These are phyloP conservation scores for Fusarium floridanum DNA, from an alignment of 2,329 filamentous ascomycete species.

Conservation along the genomic window DNA sequence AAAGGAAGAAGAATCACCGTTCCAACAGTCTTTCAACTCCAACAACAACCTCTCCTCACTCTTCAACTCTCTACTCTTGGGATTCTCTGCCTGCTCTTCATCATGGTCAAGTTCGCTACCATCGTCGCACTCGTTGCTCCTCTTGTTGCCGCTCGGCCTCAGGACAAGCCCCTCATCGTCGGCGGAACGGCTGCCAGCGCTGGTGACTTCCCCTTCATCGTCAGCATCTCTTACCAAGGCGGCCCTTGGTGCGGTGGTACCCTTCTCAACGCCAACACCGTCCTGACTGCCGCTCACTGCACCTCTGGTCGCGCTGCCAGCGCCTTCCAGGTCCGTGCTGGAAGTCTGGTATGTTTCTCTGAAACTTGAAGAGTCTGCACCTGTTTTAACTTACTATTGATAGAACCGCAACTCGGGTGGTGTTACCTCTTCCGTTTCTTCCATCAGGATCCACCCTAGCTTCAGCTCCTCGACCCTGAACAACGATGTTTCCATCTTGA, in stretches of 20 bases:
- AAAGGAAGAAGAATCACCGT: not conserved
- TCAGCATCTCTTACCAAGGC: slow-evolving; percentile 33
- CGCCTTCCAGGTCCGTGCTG: slow-evolving; percentile 45
- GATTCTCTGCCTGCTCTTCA: not conserved
- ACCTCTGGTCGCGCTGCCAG: slow-evolving; percentile 30
- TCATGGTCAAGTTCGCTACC: slow-evolving; percentile 30
- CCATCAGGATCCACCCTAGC: slow-evolving; percentile 41
- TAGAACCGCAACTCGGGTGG: slow-evolving; percentile 46
- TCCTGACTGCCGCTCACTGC: slow-evolving; percentile 51
- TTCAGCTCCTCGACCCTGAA: slow-evolving; percentile 34
- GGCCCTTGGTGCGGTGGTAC: slow-evolving; percentile 48
- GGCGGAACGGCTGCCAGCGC: slow-evolving; percentile 40
- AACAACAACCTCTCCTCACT: slow-evolving; percentile 15
- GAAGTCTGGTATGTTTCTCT: slow-evolving; percentile 36
- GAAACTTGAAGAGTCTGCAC: not conserved
- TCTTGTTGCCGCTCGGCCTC: slow-evolving; percentile 28
- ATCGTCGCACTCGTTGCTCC: slow-evolving; percentile 23
- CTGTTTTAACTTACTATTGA: not conserved
- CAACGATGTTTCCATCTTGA: slow-evolving; percentile 50
- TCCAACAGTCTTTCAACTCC: not conserved
- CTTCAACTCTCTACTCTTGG: not conserved
- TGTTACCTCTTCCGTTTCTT: slow-evolving; percentile 40
- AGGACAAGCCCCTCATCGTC: slow-evolving; percentile 38
- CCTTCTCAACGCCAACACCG: slow-evolving; percentile 49
- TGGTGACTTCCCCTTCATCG: slow-evolving; percentile 51